Conservation (phyloP, 768 basidiomycete genomes). For the Pilatotrama ljubarskyi region DNA sequence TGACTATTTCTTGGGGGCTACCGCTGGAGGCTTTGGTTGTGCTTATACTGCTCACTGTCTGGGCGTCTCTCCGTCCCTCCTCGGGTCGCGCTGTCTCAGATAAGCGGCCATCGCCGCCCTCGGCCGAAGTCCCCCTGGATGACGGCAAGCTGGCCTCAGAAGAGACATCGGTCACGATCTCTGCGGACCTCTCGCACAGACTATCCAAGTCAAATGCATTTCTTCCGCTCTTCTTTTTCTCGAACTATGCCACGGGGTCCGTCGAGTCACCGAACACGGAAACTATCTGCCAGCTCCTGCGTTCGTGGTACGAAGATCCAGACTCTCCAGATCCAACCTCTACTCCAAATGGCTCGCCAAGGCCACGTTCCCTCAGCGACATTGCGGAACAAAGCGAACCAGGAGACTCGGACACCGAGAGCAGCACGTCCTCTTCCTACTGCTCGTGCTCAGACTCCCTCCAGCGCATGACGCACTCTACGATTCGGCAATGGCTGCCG, state of each 20-base stretch:
- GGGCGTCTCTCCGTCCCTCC: background rate
- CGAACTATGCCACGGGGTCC: too few relatives aligned
- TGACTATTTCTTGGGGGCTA: background rate
- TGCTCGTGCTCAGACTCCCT: background rate
- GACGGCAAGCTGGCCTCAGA: too few relatives aligned
- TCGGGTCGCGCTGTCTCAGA: too few relatives aligned
- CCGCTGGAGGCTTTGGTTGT: background rate
- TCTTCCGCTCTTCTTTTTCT: too few relatives aligned
- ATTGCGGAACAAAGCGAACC: background rate
- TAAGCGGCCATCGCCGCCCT: too few relatives aligned
- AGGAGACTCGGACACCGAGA: background rate
- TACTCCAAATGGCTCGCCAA: background rate
- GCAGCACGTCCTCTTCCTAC: background rate
- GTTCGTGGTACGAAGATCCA: background rate
- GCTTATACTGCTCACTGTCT: background rate
- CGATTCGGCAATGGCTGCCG: background rate
- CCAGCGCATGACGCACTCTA: background rate
- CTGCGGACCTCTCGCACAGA: too few relatives aligned
- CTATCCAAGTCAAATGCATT: too few relatives aligned
- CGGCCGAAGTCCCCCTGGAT: too few relatives aligned
- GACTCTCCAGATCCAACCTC: background rate
- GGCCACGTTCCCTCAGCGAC: background rate
- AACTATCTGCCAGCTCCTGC: background rate
- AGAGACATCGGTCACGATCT: too few relatives aligned
- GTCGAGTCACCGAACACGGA: too few relatives aligned